Conservation (phyloP, 1,284 basidiomycete genomes). For the Clitocybe nebularis region DNA sequence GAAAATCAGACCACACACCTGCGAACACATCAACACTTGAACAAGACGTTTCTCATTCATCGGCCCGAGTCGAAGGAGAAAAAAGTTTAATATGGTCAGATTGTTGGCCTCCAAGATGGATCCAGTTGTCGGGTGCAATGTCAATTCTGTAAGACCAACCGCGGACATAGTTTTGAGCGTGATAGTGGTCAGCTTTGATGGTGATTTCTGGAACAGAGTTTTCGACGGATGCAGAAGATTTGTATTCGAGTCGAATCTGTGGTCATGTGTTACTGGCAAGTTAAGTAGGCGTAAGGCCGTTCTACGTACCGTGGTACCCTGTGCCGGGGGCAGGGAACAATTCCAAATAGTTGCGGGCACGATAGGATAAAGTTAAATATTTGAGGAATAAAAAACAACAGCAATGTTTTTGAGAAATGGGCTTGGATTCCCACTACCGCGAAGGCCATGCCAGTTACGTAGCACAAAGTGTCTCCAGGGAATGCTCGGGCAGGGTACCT, state of each 20-base stretch:
- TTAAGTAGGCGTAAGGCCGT: conserved; percentile 3
- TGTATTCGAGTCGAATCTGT: conserved; percentile 70
- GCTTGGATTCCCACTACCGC: conserved; percentile 94
- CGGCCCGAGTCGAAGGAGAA: conserved; percentile 75
- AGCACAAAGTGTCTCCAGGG: conserved; percentile 97
- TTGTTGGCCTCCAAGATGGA: conserved; percentile 73
- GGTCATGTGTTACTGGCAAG: conserved; percentile 1
- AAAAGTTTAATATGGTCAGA: conserved; percentile 83
- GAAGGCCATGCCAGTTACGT: conserved; percentile 97
- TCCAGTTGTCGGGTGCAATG: conserved; percentile 49
- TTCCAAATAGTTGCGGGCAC: conserved; percentile 90
- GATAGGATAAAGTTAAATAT: conserved; percentile 97
- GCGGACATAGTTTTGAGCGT: conserved; percentile 56
- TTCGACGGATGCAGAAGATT: conserved; percentile 75
- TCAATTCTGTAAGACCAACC: conserved; percentile 68
- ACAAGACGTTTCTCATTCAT: conserved; percentile 80
- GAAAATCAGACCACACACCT: conserved; percentile 40
- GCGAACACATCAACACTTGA: conserved; percentile 65
- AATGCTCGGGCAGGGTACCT: conserved; percentile 97
- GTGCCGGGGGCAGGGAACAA: conserved; percentile 93
- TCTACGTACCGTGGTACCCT: conserved; percentile 77
- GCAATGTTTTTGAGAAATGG: conserved; percentile 95
- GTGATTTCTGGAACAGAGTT: conserved; percentile 56
- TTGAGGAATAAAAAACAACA: conserved; percentile 97
- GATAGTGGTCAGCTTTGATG: conserved; percentile 47